Evolutionary conservation across 176 grass and related monocot species (phyloP).

Genomic region (Ananas comosus): DNA sequence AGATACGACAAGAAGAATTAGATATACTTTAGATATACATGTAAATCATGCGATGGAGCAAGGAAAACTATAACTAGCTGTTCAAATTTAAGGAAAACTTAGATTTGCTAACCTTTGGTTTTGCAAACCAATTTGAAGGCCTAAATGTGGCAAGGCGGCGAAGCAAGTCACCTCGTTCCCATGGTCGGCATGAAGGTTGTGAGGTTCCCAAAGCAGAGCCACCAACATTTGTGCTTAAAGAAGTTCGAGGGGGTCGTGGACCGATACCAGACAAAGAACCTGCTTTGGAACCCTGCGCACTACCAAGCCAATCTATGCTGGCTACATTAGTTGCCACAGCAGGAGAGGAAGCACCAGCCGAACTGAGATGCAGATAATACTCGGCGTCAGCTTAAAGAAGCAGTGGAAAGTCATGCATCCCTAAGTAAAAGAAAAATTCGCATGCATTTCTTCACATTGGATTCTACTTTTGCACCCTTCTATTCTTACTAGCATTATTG

Average conservation of each 20-base stretch:
- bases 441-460: neutral
- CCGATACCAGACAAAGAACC: conserved; percentile 47
- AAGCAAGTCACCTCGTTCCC: conserved; percentile 92
- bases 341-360: conserved; percentile 82
- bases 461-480: neutral
- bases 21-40: no score
- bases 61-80: neutral
- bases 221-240: conserved; percentile 65
- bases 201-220: conserved; percentile 47
- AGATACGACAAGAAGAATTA: no score
- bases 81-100: conserved; percentile 20
- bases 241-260: conserved; percentile 44
- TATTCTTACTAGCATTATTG: neutral
- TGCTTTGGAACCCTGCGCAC: conserved; percentile 61
- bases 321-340: conserved; percentile 60
- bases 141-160: conserved; percentile 70
- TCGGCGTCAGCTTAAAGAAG: conserved; percentile 8
- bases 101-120: conserved; percentile 53
- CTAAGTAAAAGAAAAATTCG: neutral
- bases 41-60: no score
- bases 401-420: neutral
- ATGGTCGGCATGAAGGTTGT: conserved; percentile 75
- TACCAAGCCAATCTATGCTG: conserved; percentile 85
- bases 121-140: conserved; percentile 73
- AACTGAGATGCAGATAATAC: conserved; percentile 47